Evolutionary conservation across 1,284 basidiomycete genomes (phyloP), one percentile per base, ranked within the genome.

Genomic region (Microbotryomycetes sp.): DNA sequence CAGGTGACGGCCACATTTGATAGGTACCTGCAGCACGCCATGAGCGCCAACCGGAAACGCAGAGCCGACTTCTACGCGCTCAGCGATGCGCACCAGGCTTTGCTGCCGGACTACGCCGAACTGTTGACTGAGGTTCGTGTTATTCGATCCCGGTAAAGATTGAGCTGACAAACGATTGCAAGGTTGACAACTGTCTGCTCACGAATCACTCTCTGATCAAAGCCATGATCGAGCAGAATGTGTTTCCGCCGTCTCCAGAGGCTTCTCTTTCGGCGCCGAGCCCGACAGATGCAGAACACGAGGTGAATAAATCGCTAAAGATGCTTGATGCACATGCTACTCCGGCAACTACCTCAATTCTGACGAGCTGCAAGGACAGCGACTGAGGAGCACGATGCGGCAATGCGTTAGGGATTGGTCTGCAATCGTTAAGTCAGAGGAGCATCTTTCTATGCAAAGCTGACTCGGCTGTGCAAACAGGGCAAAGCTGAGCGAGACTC

Each of bases 371-470:
- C n/a, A n/a, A n/a, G n/a, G n/a, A n/a, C 87, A 94, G 75, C 93
- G 93, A 72, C 78, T 96, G 27, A 79, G 89, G 60, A 91, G 88
- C 71, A 93, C 90, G 0, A 76, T 96, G 45, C 89, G 92, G 71
- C 90, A 92, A 69, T 86, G 93, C 57, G 91, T 91, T 9, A 81
- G 91, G 15, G 91, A 94, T 71, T 96, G 91, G 91, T 88, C 87
- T 59, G 81, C 79, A 65, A 85, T 89, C 78, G 87, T 87, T 57
- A n/a, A 74, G n/a, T n/a, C n/a, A n/a, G n/a, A n/a, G n/a, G n/a
- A n/a, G n/a, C n/a, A n/a, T n/a, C 70, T 27, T 11, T 35, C 13
- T 18, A 26, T 31, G 7, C 18, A 15, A 5, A 26, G 48, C 26
- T 24, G 61, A n/a, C n/a, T 45, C 46, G 57, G 35, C n/a, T 21